A percentile compares a stretch with the other conserved stretches of the same genome.
These are phyloP conservation scores for Eucalyptus virginea DNA, from an alignment of 345 rosid genomes.

Conservation along the genomic window DNA sequence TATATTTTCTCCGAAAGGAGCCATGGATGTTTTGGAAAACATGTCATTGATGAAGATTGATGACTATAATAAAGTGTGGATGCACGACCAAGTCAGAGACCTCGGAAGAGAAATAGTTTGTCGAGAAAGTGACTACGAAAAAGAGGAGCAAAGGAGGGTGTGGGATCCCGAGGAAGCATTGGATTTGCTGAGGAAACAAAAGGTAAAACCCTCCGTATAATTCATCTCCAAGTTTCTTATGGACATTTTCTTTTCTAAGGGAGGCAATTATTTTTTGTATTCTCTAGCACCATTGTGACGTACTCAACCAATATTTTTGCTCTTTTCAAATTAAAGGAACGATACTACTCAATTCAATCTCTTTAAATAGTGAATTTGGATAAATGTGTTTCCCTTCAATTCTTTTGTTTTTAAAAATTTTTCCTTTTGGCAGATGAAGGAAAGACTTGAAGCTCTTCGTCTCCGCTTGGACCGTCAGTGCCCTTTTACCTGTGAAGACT, in stretches of 20 bases:
- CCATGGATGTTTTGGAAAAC: neutral
- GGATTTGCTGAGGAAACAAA: fast-evolving
- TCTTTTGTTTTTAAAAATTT: fast-evolving
- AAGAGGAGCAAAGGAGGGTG: neutral
- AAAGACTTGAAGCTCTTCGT: too few relatives aligned
- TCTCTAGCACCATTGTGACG: too few relatives aligned
- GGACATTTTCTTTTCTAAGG: neutral
- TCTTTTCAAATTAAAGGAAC: fast-evolving
- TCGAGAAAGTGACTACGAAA: too few relatives aligned
- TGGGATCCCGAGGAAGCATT: neutral
- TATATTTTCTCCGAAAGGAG: fast-evolving
- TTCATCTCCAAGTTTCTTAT: neutral
- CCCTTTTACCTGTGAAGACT: fast-evolving
- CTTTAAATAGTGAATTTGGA: fast-evolving
- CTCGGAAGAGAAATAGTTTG: neutral
- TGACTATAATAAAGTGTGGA: neutral
- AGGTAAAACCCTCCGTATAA: neutral
- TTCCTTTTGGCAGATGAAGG: fast-evolving
- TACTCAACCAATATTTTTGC: too few relatives aligned
- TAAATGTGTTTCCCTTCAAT: too few relatives aligned
- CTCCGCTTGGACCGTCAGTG: fast-evolving
- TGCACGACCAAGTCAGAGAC: neutral
- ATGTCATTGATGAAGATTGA: neutral
- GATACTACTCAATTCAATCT: fast-evolving
- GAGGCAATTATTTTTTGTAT: fast-evolving